phyloP scores from a whole-genome alignment of 345 rosid genomes.

The Populus simonii region DNA sequence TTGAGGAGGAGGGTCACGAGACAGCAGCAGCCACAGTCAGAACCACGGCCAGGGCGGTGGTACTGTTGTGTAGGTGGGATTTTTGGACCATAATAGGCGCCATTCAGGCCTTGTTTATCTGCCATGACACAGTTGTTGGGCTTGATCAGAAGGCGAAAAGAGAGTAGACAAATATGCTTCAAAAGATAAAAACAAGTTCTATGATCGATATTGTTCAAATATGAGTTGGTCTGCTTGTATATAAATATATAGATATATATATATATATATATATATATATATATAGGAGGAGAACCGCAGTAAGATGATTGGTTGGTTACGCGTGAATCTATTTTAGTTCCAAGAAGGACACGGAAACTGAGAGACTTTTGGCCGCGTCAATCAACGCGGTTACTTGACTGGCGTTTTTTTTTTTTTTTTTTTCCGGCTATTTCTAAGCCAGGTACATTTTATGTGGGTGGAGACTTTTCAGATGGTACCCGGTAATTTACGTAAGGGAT shows the following conservation, averaged over 20 bases:
- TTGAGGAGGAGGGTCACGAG: constrained; percentile 47
- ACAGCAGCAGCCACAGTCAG: constrained; percentile 56
- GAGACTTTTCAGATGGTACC: background rate
- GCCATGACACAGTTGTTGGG: constrained; percentile 31
- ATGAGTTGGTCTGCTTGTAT: background rate
- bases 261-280: background rate
- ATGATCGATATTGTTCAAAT: background rate
- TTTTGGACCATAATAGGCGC: constrained; percentile 69
- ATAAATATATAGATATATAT: too few relatives aligned
- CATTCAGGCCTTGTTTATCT: constrained; percentile 57
- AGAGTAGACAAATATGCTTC: background rate
- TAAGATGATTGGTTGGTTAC: background rate
- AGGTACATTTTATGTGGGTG: background rate
- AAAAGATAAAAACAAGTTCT: background rate
- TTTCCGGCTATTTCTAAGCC: background rate
- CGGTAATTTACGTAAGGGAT: background rate
- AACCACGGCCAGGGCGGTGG: constrained; percentile 49
- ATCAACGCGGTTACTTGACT: constrained; percentile 33
- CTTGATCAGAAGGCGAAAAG: background rate
- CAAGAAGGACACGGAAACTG: background rate
- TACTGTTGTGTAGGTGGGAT: constrained; percentile 48
- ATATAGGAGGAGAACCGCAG: background rate
- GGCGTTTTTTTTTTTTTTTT: background rate
- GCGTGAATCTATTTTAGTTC: background rate
- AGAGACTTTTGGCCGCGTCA: constrained; percentile 1